A percentile compares a stretch with the other conserved stretches of the same genome.
phyloP scores from a whole-genome alignment of 2,329 filamentous ascomycete species.

The Clarireedia monteithiana region DNA sequence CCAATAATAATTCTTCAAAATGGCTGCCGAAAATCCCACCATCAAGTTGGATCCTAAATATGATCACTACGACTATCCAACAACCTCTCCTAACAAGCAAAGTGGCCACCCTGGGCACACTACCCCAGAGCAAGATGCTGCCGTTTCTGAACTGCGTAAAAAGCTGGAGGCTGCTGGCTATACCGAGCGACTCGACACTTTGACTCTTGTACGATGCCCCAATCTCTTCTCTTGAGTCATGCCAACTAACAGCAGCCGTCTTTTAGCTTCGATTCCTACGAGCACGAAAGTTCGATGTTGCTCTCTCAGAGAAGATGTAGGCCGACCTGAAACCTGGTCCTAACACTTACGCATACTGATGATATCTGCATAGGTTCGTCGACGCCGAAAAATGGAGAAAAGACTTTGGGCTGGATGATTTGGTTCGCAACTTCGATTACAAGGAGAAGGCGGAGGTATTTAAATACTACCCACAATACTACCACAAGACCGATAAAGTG shows the following conservation, averaged over 20 bases:
- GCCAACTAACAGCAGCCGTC: neutral
- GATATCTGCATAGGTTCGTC: conserved; percentile 59
- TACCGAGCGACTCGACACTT: conserved; percentile 79
- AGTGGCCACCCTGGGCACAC: conserved; percentile 83
- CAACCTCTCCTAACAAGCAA: conserved; percentile 59
- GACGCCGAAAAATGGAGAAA: conserved; percentile 88
- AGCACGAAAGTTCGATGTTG: conserved; percentile 90
- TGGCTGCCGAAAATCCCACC: conserved; percentile 20
- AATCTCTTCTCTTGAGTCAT: neutral
- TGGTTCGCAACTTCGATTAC: conserved; percentile 77
- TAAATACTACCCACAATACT: conserved; percentile 95
- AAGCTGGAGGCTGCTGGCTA: conserved; percentile 78
- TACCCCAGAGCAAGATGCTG: conserved; percentile 78
- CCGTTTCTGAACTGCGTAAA: conserved; percentile 76
- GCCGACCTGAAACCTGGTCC: conserved; percentile 26
- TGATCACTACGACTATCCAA: conserved; percentile 92
- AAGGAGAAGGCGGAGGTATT: conserved; percentile 76
- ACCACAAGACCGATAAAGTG: conserved; percentile 92
- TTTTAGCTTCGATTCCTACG: conserved; percentile 76
- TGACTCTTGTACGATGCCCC: conserved; percentile 65
- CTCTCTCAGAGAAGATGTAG: conserved; percentile 79
- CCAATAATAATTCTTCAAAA: conserved; percentile 13
- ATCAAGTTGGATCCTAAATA: conserved; percentile 73
- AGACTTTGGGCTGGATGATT: conserved; percentile 75
- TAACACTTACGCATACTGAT: conserved; percentile 10